Base-by-base conservation (phyloP, 2,329 filamentous ascomycete genomes). In the Mycosphaerella sp. region DNA sequence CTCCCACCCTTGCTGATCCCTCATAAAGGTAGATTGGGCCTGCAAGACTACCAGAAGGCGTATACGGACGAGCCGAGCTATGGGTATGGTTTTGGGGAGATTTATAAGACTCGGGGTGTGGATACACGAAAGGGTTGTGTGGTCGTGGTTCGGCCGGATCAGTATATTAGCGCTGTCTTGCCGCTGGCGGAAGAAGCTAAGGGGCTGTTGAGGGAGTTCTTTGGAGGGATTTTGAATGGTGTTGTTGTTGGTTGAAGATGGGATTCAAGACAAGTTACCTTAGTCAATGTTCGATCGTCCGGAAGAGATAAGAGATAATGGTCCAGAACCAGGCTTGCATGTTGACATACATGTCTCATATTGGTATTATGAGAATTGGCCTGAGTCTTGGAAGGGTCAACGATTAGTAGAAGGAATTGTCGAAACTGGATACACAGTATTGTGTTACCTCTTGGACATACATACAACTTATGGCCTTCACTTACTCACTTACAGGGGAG, bases 121-220 rank as follows among this genome's bases (percentile, higher is more conserved):
- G 73, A 81, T 56, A 64, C 58, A 14, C 69, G 76, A 47, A 66
- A 67, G 16, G 84, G 84, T 0, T 81, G 79, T 54, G 68, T 81
- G 3, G 76, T 85, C 0, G 69, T 83, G 1, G 70, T 82, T 1
- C 67, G 85, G 43, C 85, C 85, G 2, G 85, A 88, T 70, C 81
- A 85, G 62, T 82, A 87, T 66, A 77, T 87, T 35, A 62, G 60
- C 52, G 63, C 59, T 47, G 61, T 68, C 7, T 42, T 64, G 45
- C 65, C 65, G 9, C 42, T 69, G 25, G 53, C 50, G 18, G 53
- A 58, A 25, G 55, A 58, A 13, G 55, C 49, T 17, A 43, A 55
- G 13, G 54, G 32, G 21, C 37, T 53, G 37, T 36, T 68, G 46
- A 56, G 57, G 43, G 49, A 43, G 2, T 66, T 68, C 40, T 69